Base-by-base conservation (phyloP, 768 basidiomycete species). In the Panaeolus cyanescens region DNA sequence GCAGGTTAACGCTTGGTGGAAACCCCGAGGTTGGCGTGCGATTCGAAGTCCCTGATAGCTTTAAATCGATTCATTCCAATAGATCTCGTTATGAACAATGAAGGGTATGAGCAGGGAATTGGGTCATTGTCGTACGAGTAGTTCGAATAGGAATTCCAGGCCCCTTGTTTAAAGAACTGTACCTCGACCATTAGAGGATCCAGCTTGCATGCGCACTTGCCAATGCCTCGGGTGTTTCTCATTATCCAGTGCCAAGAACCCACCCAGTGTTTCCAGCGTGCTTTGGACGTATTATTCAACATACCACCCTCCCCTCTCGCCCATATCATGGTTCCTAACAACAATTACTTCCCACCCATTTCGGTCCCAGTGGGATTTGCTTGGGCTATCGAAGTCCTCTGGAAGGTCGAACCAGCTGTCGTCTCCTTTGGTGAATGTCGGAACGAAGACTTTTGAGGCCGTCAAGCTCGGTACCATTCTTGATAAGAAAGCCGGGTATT, bases 301-400 rank as follows among this genome's bases (percentile, higher is more conserved):
- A 32, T 65, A 65, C 58, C 58, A 65, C 3, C 64, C 64, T n/a
- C 64, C 54, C 36, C 55, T 36, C 28, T 28, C 34, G 6, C 28
- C 30, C 2, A 55, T 56, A 1, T 8, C 55, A 9, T 54, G 61
- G 15, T 53, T 50, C 19, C 56, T 42, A 25, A 65, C 56, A 1
- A 45, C 61, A n/a, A 62, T 30, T 12, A 65, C 17, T 40, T 62
- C 61, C 64, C 61, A 65, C 13, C 64, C 61, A 30, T 59, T 40
- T 10, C 64, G 39, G 34, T 54, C 54, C 64, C 64, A 65, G 32
- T 56, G 40, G 5, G 34, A 59, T 13, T 56, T 54, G 12, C 28
- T 10, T 1, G 45, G n/a, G 25, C 56, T 45, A 30, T 19, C 32
- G 55, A 57, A 62, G 45, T 22, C 13, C 32, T 30, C 13, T n/a